Evolutionary conservation across 768 basidiomycete genomes (phyloP), one percentile per base, ranked within the genome.

Genomic region (Lactarius akahatsu): DNA sequence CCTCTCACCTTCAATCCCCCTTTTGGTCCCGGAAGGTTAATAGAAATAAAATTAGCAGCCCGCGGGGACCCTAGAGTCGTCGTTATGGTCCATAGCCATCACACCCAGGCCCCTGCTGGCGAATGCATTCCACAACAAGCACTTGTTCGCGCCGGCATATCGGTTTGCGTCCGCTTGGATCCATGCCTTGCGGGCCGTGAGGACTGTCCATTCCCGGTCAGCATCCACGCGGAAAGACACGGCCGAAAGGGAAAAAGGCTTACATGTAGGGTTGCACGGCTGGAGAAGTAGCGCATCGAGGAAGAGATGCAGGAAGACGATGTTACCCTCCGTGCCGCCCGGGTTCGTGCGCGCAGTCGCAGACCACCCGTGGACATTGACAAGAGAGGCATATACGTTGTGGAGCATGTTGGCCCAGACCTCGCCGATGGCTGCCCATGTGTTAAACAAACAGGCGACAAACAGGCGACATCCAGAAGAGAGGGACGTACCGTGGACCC

Each of bases 111-210:
- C 84, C 52, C 80, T 78, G 67, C 78, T 80, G 4, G 83, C 83
- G 61, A 85, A 85, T 15, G 76, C 80, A n/a, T 72, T 79, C 75
- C 77, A 81, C 38, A 85, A 69, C 10, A 73, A 73, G 67, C 83
- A 84, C 58, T 72, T 80, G 72, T 84, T 81, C 16, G 75, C 77
- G 52, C 83, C 83, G 3, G 63, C 71, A 72, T 77, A 84, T 6
- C 80, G 76, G 72, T 83, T 82, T 54, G 70, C 71, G 70, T 85
- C 84, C 10, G 84, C 83, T 70, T 83, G 81, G 59, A 84, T 78
- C 80, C 80, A 81, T 3, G 82, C 82, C 68, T 82, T 78, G 45
- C 83, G 82, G 4, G 81, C 83, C 38, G 77, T 66, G 32, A 79
- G 70, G 70, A 84, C 82, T 81, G 59, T 15, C 47, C 28, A 47